phyloP scores from a whole-genome alignment of 768 basidiomycete species.

The Mycena latifolia region DNA sequence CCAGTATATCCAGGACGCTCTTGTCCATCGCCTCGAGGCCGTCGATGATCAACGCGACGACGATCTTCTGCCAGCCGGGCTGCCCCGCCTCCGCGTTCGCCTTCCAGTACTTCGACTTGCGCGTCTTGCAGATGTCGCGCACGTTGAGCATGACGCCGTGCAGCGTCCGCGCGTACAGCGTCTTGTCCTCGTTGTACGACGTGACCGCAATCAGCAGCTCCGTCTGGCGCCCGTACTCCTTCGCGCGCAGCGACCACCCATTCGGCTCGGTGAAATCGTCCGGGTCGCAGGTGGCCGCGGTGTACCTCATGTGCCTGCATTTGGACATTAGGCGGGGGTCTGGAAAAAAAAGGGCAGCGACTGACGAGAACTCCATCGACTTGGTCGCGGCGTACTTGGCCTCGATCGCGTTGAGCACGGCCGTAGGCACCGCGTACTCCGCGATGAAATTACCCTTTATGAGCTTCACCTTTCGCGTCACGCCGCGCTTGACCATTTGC shows the following conservation, averaged over 20 bases:
- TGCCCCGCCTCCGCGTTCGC: slow-evolving; percentile 84
- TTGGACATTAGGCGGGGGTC: background rate
- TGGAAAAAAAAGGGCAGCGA: slow-evolving; percentile 19
- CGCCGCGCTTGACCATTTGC: slow-evolving; percentile 63
- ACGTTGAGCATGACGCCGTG: slow-evolving; percentile 98
- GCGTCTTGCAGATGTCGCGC: slow-evolving; percentile 95
- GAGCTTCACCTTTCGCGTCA: slow-evolving; percentile 80
- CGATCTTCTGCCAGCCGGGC: slow-evolving; percentile 92
- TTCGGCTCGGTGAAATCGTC: slow-evolving; percentile 77
- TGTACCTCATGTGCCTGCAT: slow-evolving; percentile 89
- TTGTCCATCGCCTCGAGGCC: slow-evolving; percentile 97
- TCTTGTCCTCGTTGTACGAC: slow-evolving; percentile 93
- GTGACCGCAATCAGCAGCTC: slow-evolving; percentile 95
- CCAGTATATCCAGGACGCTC: slow-evolving; percentile 87
- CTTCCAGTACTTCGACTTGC: slow-evolving; percentile 92
- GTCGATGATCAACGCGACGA: slow-evolving; percentile 92
- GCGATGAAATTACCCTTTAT: slow-evolving; percentile 82
- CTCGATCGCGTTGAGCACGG: slow-evolving; percentile 75
- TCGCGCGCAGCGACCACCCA: slow-evolving; percentile 88
- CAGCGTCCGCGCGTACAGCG: slow-evolving; percentile 87
- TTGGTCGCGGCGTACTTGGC: slow-evolving; percentile 66
- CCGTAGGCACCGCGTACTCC: slow-evolving; percentile 76
- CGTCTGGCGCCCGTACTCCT: slow-evolving; percentile 88
- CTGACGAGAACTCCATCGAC: slow-evolving; percentile 81
- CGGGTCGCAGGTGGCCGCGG: slow-evolving; percentile 91